Conservation (phyloP, 768 basidiomycete species). For the Austroboletus eburneus region DNA sequence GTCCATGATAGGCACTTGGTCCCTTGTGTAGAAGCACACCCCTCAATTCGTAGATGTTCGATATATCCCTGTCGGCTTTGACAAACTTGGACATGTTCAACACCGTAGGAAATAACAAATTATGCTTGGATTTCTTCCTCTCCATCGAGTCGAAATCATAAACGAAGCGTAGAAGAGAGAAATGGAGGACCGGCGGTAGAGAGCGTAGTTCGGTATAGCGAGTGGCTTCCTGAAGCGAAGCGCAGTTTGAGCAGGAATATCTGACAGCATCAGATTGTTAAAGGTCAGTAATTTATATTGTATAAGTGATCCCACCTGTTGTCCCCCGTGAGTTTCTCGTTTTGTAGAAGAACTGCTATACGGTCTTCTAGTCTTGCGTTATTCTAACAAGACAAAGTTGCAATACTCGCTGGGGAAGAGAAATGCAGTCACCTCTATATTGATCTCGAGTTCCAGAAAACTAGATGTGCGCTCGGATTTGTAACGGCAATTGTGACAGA, state of each 20-base stretch:
- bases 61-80: slow-evolving; percentile 18
- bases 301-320: slow-evolving; percentile 57
- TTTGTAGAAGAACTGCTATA: slow-evolving; percentile 56
- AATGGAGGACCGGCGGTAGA: slow-evolving; percentile 86
- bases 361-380: slow-evolving; percentile 72
- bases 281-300: neutral
- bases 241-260: slow-evolving; percentile 78
- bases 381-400: slow-evolving; percentile 39
- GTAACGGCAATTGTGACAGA: slow-evolving; percentile 65
- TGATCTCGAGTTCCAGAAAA: slow-evolving; percentile 89
- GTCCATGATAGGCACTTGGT: slow-evolving; percentile 85
- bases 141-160: slow-evolving; percentile 76
- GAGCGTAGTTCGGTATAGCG: slow-evolving; percentile 66
- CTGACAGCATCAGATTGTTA: slow-evolving; percentile 33
- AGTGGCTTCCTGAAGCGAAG: slow-evolving; percentile 69
- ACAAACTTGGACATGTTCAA: slow-evolving; percentile 74
- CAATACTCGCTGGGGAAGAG: neutral
- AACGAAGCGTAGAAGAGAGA: slow-evolving; percentile 90
- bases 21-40: slow-evolving; percentile 90
- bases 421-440: slow-evolving; percentile 52
- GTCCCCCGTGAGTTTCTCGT: slow-evolving; percentile 75
- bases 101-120: slow-evolving; percentile 68
- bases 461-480: slow-evolving; percentile 64
- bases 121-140: slow-evolving; percentile 83
- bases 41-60: slow-evolving; percentile 70